Base-by-base conservation (phyloP, 306 rosid species). In the Malus orientalis region DNA sequence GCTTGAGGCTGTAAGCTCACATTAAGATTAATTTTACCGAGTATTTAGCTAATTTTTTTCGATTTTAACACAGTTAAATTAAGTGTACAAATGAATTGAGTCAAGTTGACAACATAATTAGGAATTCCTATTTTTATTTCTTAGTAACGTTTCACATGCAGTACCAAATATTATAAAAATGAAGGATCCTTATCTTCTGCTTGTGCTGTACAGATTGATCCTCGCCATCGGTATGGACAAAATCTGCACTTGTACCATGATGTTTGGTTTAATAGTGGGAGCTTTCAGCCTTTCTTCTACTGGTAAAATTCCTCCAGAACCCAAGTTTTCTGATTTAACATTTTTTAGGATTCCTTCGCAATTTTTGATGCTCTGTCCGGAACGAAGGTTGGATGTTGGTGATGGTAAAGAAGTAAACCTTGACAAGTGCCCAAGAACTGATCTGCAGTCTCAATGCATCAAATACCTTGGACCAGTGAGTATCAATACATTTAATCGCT, bases 191-290 rank as follows among this genome's bases (percentile, higher is more conserved):
- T 30, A 78, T 42, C 65, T 19, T 74, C 69, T 79, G 40, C 33
- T 30, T 71, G n/a, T 77, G 2, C 5, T 42, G 29, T 42, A 45
- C 85, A 91, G 98, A 87, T 91, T 77, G 98, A 93, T 84, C 97
- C 92, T 7, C 89, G 89, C 36, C 98, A 93, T 82, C 96, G 97
- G 6, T 93, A 93, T 77, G 98, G 98, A 0, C 98, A 93, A 80
- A 93, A 89, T 79, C 73, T 93, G 19, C 88, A 91, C 63, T 72
- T 91, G 9, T 93, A 93, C 74, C 88, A 89, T 65, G 76, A 75
- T 71, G 83, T 84, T 25, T 93, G 98, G 98, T 85, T 89, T 66
- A 75, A 70, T 11, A 89, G 90, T 77, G 88, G 80, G 67, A 91
- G 92, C 81, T 74, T 84, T 38, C 90, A 91, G 76, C 97, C 96